Evolutionary conservation across 805 yeast genomes (phyloP).

Genomic region (Maudiozyma turicensis): DNA sequence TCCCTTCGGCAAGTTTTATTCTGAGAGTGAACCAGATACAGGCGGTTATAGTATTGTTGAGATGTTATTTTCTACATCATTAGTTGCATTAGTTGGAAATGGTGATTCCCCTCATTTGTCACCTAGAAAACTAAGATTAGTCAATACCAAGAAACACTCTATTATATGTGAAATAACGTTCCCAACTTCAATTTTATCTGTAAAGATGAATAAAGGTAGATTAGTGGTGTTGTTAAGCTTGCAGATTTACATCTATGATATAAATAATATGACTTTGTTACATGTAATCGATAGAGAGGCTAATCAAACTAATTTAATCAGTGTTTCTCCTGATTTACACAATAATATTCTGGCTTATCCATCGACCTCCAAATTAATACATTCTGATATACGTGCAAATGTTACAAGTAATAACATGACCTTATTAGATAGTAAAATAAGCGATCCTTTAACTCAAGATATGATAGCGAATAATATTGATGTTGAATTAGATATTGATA

Average conservation of each 20-base stretch:
- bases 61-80: constrained; percentile 63
- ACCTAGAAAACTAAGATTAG: constrained; percentile 72
- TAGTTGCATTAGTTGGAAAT: constrained; percentile 58
- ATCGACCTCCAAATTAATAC: constrained; percentile 31
- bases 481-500: neutral
- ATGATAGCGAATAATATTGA: neutral
- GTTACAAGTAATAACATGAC: constrained; percentile 23
- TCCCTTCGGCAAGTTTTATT: constrained; percentile 48
- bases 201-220: constrained; percentile 56
- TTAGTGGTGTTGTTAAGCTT: constrained; percentile 52
- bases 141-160: constrained; percentile 58
- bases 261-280: constrained; percentile 55
- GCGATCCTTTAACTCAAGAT: neutral
- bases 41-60: constrained; percentile 59
- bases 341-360: constrained; percentile 61
- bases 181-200: constrained; percentile 49
- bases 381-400: constrained; percentile 26
- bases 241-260: constrained; percentile 62
- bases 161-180: constrained; percentile 63
- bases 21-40: constrained; percentile 19
- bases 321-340: constrained; percentile 46
- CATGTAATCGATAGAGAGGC: constrained; percentile 21
- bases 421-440: constrained; percentile 3
- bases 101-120: constrained; percentile 59
- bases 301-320: constrained; percentile 32